Evolutionary conservation across 495 filamentous ascomycete genomes (phyloP).

Genomic region (Tuber magnatum): DNA sequence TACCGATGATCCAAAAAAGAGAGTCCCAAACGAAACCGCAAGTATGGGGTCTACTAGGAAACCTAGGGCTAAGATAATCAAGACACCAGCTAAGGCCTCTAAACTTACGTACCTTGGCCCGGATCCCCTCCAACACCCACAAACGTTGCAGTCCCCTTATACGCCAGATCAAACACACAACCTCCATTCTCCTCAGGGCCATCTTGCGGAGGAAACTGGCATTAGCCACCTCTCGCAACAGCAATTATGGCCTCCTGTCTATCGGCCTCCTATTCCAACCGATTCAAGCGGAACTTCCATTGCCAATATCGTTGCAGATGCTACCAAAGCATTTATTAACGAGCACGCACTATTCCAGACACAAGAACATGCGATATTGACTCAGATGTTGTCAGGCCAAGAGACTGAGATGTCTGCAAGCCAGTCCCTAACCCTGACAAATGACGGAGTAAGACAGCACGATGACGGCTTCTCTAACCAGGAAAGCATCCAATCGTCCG

Average conservation of each 20-base stretch:
- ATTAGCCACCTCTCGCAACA: constrained; percentile 22
- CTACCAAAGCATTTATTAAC: background rate
- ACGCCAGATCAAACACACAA: background rate
- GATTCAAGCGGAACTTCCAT: background rate
- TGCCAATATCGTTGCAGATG: background rate
- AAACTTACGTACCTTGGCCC: background rate
- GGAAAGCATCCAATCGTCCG: background rate
- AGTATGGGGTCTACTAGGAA: constrained; percentile 47
- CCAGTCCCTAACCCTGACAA: background rate
- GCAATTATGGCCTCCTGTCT: constrained; percentile 32
- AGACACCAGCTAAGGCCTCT: constrained; percentile 1
- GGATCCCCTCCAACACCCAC: background rate
- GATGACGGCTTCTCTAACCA: background rate
- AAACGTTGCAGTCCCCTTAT: background rate
- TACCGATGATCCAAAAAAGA: constrained; percentile 66
- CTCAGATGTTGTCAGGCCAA: background rate
- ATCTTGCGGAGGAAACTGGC: background rate
- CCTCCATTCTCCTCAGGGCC: background rate
- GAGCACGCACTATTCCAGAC: background rate
- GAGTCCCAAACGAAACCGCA: constrained; percentile 52
- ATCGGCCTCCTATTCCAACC: constrained; percentile 7
- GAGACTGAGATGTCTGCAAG: background rate
- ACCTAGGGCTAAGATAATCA: constrained; percentile 26
- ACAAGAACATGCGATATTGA: background rate
- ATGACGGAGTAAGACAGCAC: background rate